These are phyloP conservation scores for Coccomyxa subellipsoidea DNA, from an alignment of 163 green algal species.

Conservation along the genomic window DNA sequence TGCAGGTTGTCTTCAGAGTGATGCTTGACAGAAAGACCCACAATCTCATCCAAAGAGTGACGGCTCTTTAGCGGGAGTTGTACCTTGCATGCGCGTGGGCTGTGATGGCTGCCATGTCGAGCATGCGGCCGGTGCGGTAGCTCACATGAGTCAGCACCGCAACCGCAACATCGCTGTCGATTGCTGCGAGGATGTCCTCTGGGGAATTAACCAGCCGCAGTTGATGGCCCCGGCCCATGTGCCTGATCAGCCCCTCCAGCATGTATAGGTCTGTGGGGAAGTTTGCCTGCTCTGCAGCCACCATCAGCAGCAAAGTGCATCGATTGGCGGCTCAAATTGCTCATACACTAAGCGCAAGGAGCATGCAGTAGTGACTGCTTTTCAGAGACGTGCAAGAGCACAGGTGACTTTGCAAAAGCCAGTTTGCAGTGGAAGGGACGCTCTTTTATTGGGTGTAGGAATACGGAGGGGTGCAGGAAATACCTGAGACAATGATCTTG, in stretches of 20 bases:
- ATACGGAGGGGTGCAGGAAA: too few species aligned
- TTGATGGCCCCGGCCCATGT: background rate
- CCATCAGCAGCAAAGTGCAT: background rate
- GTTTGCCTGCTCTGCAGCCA: slow-evolving; percentile 13
- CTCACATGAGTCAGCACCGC: slow-evolving; percentile 19
- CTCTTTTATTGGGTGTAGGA: too few species aligned
- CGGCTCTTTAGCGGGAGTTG: background rate
- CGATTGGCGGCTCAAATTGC: too few species aligned
- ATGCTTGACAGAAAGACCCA: background rate
- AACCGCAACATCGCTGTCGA: background rate
- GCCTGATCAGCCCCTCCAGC: slow-evolving; percentile 14
- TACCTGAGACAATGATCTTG: slow-evolving; percentile 15
- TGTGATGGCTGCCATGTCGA: slow-evolving; percentile 2
- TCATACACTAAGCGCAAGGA: too few species aligned
- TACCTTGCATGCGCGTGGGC: background rate
- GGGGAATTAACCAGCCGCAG: background rate
- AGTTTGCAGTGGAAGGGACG: too few species aligned
- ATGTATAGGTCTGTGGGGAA: slow-evolving; percentile 23
- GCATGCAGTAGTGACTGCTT: too few species aligned
- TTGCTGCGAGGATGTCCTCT: background rate
- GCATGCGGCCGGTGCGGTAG: slow-evolving; percentile 22
- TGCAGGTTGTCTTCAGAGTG: too few species aligned
- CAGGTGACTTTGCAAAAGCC: too few species aligned
- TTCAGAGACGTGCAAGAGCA: too few species aligned
- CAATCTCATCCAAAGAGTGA: too few species aligned